Evolutionary conservation across 2,329 filamentous ascomycete genomes (phyloP).

Genomic region (Alternaria sp.): DNA sequence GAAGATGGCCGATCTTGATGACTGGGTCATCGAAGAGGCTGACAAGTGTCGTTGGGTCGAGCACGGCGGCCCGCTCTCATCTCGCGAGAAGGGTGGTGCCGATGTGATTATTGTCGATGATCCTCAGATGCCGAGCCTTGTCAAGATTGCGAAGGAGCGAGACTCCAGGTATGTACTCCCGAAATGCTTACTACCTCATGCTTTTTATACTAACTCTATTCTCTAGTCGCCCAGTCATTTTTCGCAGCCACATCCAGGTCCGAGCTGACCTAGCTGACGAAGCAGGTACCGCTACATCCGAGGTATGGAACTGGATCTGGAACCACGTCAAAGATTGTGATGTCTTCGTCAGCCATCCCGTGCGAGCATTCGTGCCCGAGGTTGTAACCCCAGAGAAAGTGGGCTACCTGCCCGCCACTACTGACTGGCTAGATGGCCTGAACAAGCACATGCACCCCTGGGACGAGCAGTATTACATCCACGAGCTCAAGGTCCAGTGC

Average conservation of each 20-base stretch:
- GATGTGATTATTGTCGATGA: conserved; percentile 82
- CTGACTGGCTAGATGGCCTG: conserved; percentile 82
- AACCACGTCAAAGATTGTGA: conserved; percentile 72
- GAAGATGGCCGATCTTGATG: conserved; percentile 67
- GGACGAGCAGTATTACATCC: conserved; percentile 75
- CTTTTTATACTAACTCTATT: not conserved
- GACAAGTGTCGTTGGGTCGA: conserved; percentile 72
- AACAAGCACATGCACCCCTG: conserved; percentile 76
- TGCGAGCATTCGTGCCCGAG: conserved; percentile 74
- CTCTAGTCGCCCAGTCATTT: conserved; percentile 72
- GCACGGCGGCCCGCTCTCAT: conserved; percentile 69
- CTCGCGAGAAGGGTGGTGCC: conserved; percentile 72
- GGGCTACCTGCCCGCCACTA: conserved; percentile 78
- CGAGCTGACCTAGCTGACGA: conserved; percentile 73
- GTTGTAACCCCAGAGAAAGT: conserved; percentile 71
- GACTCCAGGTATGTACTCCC: conserved; percentile 57
- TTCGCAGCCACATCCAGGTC: conserved; percentile 83
- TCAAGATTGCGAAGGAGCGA: conserved; percentile 73
- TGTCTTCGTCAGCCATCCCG: conserved; percentile 82
- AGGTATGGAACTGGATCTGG: conserved; percentile 80
- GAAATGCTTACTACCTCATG: no score
- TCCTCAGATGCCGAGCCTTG: conserved; percentile 81
- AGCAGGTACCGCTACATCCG: conserved; percentile 69
- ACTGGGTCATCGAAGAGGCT: conserved; percentile 77
- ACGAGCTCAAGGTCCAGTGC: conserved; percentile 72